phyloP scores from a whole-genome alignment of 768 basidiomycete species.

The Kwoniella newhampshirensis region DNA sequence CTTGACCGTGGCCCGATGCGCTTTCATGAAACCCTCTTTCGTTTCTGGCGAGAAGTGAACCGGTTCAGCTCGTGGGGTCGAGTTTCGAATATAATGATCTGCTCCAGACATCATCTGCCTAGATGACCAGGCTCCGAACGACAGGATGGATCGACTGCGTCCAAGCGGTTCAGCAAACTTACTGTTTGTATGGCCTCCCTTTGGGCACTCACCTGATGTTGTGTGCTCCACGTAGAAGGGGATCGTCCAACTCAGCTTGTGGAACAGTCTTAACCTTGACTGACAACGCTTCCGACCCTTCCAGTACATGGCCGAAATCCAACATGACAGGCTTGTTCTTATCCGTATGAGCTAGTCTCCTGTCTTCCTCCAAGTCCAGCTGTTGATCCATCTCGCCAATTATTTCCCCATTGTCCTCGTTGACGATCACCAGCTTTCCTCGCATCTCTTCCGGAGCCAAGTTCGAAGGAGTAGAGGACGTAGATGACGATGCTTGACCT shows the following conservation, averaged over 20 bases:
- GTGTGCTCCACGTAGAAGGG: slow-evolving; percentile 63
- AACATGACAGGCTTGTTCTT: slow-evolving; percentile 63
- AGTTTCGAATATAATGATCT: slow-evolving; percentile 63
- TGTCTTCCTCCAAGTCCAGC: slow-evolving; percentile 64
- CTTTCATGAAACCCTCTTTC: slow-evolving; percentile 61
- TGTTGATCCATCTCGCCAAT: slow-evolving; percentile 67
- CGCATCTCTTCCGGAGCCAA: slow-evolving; percentile 43
- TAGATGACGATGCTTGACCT: slow-evolving; percentile 5
- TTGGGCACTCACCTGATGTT: slow-evolving; percentile 63
- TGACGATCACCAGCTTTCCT: slow-evolving; percentile 69
- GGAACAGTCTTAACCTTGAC: slow-evolving; percentile 66
- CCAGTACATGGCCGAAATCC: slow-evolving; percentile 61
- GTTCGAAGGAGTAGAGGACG: no score
- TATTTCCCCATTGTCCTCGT: slow-evolving; percentile 70
- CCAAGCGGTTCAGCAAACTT: no score
- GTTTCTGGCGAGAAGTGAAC: slow-evolving; percentile 65
- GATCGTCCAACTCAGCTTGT: slow-evolving; percentile 65
- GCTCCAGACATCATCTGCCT: slow-evolving; percentile 66
- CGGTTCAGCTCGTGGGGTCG: slow-evolving; percentile 60
- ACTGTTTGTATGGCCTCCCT: neutral
- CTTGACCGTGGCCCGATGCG: slow-evolving; percentile 66
- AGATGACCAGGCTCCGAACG: slow-evolving; percentile 64
- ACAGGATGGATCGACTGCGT: slow-evolving; percentile 66
- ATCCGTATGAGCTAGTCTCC: slow-evolving; percentile 56
- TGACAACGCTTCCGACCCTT: slow-evolving; percentile 54